phyloP scores from a whole-genome alignment of 305 asterid species.

The Plantago lanceolata region DNA sequence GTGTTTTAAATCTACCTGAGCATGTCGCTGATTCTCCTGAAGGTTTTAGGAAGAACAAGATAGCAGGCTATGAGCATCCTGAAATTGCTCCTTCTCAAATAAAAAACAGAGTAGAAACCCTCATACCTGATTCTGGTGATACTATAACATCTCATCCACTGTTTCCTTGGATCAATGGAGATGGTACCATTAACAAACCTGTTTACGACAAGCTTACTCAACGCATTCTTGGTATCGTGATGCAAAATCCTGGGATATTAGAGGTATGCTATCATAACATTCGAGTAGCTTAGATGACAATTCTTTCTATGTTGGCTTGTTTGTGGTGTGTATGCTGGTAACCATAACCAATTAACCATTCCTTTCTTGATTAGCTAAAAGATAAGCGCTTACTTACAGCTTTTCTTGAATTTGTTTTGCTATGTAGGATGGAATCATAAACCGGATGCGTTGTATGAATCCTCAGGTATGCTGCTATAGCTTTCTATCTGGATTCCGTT shows the following conservation, averaged over 20 bases:
- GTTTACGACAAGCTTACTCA: conserved; percentile 81
- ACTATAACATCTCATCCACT: conserved; percentile 47
- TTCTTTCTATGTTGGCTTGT: neutral
- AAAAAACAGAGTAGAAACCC: conserved; percentile 29
- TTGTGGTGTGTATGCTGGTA: neutral
- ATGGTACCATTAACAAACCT: conserved; percentile 69
- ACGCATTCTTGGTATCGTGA: conserved; percentile 68
- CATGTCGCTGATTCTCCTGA: conserved; percentile 41
- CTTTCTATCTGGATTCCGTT: neutral
- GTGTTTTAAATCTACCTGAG: conserved; percentile 66
- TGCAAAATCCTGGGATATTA: conserved; percentile 91
- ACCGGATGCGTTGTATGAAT: conserved; percentile 60
- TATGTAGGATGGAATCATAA: conserved; percentile 64
- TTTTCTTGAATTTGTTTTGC: conserved; percentile 1
- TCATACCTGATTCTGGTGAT: conserved; percentile 32
- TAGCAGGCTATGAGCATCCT: conserved; percentile 27
- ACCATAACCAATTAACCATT: too few species aligned
- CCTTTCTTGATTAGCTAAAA: too few species aligned
- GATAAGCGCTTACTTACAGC: neutral
- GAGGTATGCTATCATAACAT: conserved; percentile 42
- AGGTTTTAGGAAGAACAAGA: conserved; percentile 28
- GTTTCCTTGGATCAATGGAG: conserved; percentile 87
- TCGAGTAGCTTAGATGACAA: too few species aligned
- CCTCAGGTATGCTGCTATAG: conserved; percentile 60
- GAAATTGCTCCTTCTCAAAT: conserved; percentile 33